Evolutionary conservation across 331 rosid genomes (phyloP), one percentile per base, ranked within the genome.

Genomic region (Saraca asoca): DNA sequence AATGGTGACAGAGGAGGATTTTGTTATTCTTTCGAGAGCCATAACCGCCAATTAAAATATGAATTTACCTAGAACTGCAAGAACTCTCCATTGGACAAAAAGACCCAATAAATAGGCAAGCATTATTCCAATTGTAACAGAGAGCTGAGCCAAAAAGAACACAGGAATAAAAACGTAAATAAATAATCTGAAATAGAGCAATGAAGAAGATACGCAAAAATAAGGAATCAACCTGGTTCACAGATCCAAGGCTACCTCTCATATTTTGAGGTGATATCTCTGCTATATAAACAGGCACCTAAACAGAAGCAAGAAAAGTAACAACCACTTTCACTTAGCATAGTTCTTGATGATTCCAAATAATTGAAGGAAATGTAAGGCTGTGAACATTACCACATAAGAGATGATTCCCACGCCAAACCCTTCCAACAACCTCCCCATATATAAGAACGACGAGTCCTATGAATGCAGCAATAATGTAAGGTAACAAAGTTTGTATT

Each of bases 371-470:
- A 24, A 31, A 65, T 16, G 11, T 50, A 65, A 44, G 9, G 50
- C 3, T 37, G 29, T 33, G 5, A 46, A 58, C 9, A 64, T 66
- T 78, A 89, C 96, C 91, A 85, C 88, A 51, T 86, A 89, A 29
- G 96, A 89, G 61, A 89, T 87, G 51, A 89, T 87, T 37, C 96
- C 96, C 20, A 89, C 94, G 5, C 94, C 96, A 81, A 89, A 89
- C 31, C 96, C 96, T 79, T 85, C 94, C 69, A 89, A 18, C 50
- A 87, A 68, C 66, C 96, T 85, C 62, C 94, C 96, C 80, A 89
- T 53, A 65, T 67, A 87, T 20, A 87, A 66, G 70, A 87, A 82
- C n/a, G 96, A 85, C 0, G 87, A 20, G 39, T 87, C 94, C 91
- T 89, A 76, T 11, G 62, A 52, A 69, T 69, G 7, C 8, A 37